A percentile compares a stretch with the other conserved stretches of the same genome.
These are phyloP conservation scores for Leptographium galeiforme DNA, from an alignment of 2,329 filamentous ascomycete genomes.

Conservation along the genomic window DNA sequence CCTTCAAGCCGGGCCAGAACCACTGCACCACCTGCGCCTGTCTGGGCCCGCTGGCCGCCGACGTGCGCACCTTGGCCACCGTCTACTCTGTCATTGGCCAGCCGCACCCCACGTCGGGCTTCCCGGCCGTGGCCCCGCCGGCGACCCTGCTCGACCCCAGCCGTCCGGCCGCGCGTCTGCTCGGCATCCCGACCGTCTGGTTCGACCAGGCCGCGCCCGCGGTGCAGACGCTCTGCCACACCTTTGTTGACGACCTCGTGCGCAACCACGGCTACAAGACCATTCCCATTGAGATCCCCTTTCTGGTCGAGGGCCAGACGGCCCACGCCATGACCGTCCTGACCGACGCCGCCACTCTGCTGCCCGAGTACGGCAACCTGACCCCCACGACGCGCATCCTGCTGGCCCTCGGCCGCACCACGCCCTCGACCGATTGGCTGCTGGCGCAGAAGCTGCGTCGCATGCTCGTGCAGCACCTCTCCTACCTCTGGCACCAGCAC, in stretches of 20 bases:
- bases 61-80: slow-evolving; percentile 51
- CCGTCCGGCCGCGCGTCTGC: slow-evolving; percentile 25
- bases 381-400: slow-evolving; percentile 53
- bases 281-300: slow-evolving; percentile 44
- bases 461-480: slow-evolving; percentile 57
- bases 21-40: slow-evolving; percentile 50
- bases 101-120: slow-evolving; percentile 46
- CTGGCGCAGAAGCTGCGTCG: slow-evolving; percentile 57
- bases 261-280: slow-evolving; percentile 36
- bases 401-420: slow-evolving; percentile 47
- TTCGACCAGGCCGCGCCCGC: slow-evolving; percentile 32
- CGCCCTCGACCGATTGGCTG: slow-evolving; percentile 52
- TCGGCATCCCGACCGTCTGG: slow-evolving; percentile 56
- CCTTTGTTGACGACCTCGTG: slow-evolving; percentile 38
- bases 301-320: slow-evolving; percentile 49
- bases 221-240: slow-evolving; percentile 27
- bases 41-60: slow-evolving; percentile 53
- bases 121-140: slow-evolving; percentile 26
- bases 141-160: slow-evolving; percentile 12
- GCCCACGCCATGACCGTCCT: slow-evolving; percentile 66
- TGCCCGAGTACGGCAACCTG: slow-evolving; percentile 30
- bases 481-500: slow-evolving; percentile 48
- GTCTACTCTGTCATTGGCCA: slow-evolving; percentile 51
- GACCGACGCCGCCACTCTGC: slow-evolving; percentile 38
- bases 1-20: slow-evolving; percentile 43